phyloP scores from a whole-genome alignment of 2,329 filamentous ascomycete genomes.

The Cladophialophora exuberans region DNA sequence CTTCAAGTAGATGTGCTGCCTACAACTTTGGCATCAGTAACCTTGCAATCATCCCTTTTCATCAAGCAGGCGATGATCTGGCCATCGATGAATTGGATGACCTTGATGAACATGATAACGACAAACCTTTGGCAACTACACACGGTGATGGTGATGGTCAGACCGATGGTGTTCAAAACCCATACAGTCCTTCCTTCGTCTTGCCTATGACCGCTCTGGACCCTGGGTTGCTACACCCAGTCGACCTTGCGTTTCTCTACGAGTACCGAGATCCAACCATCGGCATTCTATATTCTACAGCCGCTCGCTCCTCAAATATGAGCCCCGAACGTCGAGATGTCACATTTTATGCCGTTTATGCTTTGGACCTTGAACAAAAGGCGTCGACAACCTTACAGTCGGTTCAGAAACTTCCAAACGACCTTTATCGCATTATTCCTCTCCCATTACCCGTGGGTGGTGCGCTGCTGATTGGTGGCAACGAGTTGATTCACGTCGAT shows the following conservation, averaged over 20 bases:
- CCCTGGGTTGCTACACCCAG: constrained; percentile 80
- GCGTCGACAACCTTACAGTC: constrained; percentile 92
- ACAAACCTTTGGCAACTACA: constrained; percentile 42
- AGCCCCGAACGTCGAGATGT: constrained; percentile 78
- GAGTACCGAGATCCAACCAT: constrained; percentile 98
- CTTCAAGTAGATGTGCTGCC: constrained; percentile 88
- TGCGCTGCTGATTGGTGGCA: constrained; percentile 80
- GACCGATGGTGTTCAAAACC: constrained; percentile 55
- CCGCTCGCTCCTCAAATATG: constrained; percentile 73
- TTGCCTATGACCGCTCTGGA: constrained; percentile 87
- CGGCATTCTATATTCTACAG: constrained; percentile 82
- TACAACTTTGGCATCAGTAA: constrained; percentile 89
- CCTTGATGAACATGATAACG: constrained; percentile 71
- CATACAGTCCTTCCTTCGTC: constrained; percentile 90
- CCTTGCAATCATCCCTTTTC: constrained; percentile 91
- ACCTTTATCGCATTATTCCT: constrained; percentile 80
- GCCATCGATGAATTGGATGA: constrained; percentile 84
- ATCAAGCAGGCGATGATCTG: constrained; percentile 81
- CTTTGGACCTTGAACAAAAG: constrained; percentile 87
- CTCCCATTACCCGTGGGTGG: constrained; percentile 86
- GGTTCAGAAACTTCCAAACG: constrained; percentile 81
- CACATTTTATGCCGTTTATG: constrained; percentile 90
- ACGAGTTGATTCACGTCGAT: constrained; percentile 93
- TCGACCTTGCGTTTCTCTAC: constrained; percentile 90
- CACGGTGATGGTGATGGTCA: constrained; percentile 44